Base-by-base conservation (phyloP, 2,329 filamentous ascomycete species). In the Epichloe gansuensis region DNA sequence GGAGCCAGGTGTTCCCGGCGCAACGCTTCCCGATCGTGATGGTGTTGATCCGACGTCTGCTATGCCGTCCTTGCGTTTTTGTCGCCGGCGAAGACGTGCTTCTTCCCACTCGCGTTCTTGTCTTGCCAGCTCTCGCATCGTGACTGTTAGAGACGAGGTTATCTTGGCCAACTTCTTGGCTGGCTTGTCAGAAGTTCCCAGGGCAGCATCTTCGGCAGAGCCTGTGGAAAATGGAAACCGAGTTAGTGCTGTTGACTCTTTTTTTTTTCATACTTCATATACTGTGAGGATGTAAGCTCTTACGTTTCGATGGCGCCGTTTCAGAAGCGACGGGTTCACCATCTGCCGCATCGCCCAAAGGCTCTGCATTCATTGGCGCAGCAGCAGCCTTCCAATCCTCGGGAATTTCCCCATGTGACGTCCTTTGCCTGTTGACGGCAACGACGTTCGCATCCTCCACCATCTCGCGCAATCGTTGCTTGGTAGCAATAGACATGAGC, bases 401-500 rank as follows among this genome's bases (percentile, higher is more conserved):
- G 3, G 89, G 87, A 5, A 95, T 74, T 35, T 83, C 72, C 1
- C 90, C 91, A 65, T 95, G 85, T 2, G 89, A 87, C 21, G 85
- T 87, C 54, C 77, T 81, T 63, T 87, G 85, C 51, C 91, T 81
- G 54, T 80, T 85, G 54, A 76, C 75, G 3, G 88, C 80, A 45
- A 95, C 69, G 9, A 76, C 76, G 51, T 82, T 79, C 11, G 88
- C 82, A 60, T 95, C 89, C 61, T 90, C 85, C 3, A 96, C 63
- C 34, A 96, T 69, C 12, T 82, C 80, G 50, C 87, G 77, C 39
- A 96, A 60, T 31, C 89, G 79, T 59, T 94, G 85, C 63, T 91
- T 88, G 9, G 88, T 83, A 17, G 87, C 87, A 52, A 96, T 77
- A 5, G 89, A 93, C 53, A 96, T 66, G 15, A 96, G 74, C 27